phyloP scores from a whole-genome alignment of 2,329 filamentous ascomycete genomes.

The Aspergillus sergii region DNA sequence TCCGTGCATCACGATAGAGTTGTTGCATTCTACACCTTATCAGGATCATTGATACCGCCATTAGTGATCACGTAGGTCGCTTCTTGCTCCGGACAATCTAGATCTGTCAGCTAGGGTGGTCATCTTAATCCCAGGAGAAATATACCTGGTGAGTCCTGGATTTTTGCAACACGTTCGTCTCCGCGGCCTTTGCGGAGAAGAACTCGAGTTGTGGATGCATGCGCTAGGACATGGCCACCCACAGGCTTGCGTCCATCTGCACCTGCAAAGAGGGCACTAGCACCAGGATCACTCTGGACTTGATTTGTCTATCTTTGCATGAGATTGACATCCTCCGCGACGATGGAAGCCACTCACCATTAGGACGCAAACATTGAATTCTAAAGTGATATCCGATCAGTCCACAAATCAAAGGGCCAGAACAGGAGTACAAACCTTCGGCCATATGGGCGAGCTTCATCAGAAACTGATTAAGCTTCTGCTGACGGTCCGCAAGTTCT shows the following conservation, averaged over 20 bases:
- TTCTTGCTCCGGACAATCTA: slow-evolving; percentile 69
- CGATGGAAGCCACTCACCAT: slow-evolving; percentile 48
- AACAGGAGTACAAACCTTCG: slow-evolving; percentile 49
- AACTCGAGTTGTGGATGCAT: slow-evolving; percentile 68
- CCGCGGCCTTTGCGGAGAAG: slow-evolving; percentile 69
- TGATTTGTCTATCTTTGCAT: slow-evolving; percentile 60
- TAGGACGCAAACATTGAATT: slow-evolving; percentile 68
- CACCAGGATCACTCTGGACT: slow-evolving; percentile 71
- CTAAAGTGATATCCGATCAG: slow-evolving; percentile 35
- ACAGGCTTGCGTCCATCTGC: slow-evolving; percentile 70
- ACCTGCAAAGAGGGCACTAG: slow-evolving; percentile 67
- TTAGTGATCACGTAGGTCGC: slow-evolving; percentile 72
- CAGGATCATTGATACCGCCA: slow-evolving; percentile 68
- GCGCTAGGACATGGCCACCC: slow-evolving; percentile 69
- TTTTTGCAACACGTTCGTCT: slow-evolving; percentile 70
- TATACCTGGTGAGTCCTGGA: slow-evolving; percentile 67
- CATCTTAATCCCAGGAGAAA: background rate
- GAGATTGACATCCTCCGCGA: background rate
- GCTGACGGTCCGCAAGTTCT: slow-evolving; percentile 68
- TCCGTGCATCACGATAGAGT: background rate
- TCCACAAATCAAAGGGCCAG: background rate
- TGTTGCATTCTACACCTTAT: slow-evolving; percentile 54
- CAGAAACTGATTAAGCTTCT: slow-evolving; percentile 68
- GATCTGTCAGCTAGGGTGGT: slow-evolving; percentile 11
- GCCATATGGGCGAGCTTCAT: slow-evolving; percentile 66